Base-by-base conservation (phyloP, 257 asterid species). In the Plantago ovata region DNA sequence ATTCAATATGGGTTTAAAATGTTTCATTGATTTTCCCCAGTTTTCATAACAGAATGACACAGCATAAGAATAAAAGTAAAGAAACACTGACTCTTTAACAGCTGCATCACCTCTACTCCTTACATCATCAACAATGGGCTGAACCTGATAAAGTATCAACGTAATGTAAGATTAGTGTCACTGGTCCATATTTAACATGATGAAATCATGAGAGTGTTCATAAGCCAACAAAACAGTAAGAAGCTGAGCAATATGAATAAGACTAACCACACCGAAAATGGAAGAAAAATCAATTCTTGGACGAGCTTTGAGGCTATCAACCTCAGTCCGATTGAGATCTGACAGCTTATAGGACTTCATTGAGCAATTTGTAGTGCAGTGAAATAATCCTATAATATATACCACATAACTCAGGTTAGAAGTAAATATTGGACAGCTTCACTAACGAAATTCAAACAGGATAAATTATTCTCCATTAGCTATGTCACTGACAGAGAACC, bases 221-320 rank as follows among this genome's bases (percentile, higher is more conserved):
- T 55, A 15, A 64, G 38, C 40, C 4, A 24, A 66, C 0, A 33
- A 59, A 50, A 20, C n/a, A 38, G 18, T 14, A 59, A 28, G 57
- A 9, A 15, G 40, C 50, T 12, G 22, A 33, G 15, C 56, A 75
- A 28, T 44, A 58, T 33, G 18, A 62, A 62, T 64, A 62, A 64
- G 66, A 55, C 95, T 84, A 78, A 86, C 98, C 79, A 77, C 78
- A 64, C 68, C 46, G 65, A 92, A 92, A 69, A 88, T 82, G 33
- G 97, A 88, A 63, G 86, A 62, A 64, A 92, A 92, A 67, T 88
- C 95, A 64, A 92, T 86, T 19, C 95, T 88, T 21, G 97, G 97
- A 22, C 97, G 98, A 72, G 84, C 74, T 72, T 84, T 85, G 53
- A 92, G 96, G 67, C 72, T 70, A 74, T 85, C 82, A 70, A 86